Conservation (phyloP, 2,329 filamentous ascomycete species). For the Albophoma yamanashiensis region DNA sequence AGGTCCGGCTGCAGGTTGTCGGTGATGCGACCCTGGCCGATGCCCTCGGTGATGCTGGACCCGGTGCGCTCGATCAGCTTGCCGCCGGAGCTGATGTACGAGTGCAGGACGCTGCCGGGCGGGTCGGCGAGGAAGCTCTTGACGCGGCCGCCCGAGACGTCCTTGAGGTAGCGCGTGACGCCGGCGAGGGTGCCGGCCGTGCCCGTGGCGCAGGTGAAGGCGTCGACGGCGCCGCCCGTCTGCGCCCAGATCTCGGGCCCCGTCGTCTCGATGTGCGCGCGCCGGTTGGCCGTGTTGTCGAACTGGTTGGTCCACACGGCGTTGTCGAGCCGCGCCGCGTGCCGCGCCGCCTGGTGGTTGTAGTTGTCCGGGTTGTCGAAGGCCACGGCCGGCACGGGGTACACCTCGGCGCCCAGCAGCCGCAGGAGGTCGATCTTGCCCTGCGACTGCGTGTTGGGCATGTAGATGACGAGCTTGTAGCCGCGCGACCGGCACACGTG, state of each 20-base stretch:
- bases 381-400: constrained; percentile 89
- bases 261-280: constrained; percentile 92
- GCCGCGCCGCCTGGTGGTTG: constrained; percentile 87
- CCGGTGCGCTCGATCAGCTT: constrained; percentile 72
- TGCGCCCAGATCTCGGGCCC: constrained; percentile 96
- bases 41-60: constrained; percentile 91
- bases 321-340: constrained; percentile 77
- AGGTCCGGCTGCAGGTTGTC: constrained; percentile 86
- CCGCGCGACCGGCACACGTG: constrained; percentile 90
- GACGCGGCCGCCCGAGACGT: constrained; percentile 64
- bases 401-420: constrained; percentile 85
- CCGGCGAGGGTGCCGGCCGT: constrained; percentile 89
- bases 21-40: constrained; percentile 93
- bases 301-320: constrained; percentile 99
- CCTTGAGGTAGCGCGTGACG: constrained; percentile 80
- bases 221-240: constrained; percentile 75
- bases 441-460: constrained; percentile 97
- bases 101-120: constrained; percentile 85
- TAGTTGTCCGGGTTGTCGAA: constrained; percentile 96
- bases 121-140: constrained; percentile 89
- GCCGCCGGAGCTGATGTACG: constrained; percentile 78
- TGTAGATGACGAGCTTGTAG: constrained; percentile 96
- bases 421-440: constrained; percentile 93
- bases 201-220: constrained; percentile 91
- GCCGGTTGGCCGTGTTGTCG: constrained; percentile 88